These are phyloP conservation scores for Lipomyces yamanashiensis DNA, from an alignment of 805 yeast genomes.

Conservation along the genomic window DNA sequence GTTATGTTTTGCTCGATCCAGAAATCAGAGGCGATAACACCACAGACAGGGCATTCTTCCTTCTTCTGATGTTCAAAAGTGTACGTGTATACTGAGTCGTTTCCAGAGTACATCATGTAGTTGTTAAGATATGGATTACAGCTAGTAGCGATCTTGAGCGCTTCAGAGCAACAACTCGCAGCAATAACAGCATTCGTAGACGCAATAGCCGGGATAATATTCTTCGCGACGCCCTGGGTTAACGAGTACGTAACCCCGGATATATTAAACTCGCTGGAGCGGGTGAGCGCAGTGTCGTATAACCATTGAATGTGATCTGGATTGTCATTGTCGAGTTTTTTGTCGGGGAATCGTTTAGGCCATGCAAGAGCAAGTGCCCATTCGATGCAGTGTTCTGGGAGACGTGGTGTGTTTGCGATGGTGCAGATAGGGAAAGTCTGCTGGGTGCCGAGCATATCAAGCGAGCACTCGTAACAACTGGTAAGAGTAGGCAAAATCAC, in stretches of 20 bases:
- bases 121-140: slow-evolving; percentile 69
- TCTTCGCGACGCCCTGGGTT: slow-evolving; percentile 86
- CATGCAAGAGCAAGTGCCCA: slow-evolving; percentile 82
- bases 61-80: slow-evolving; percentile 67
- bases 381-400: slow-evolving; percentile 93
- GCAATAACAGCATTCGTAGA: slow-evolving; percentile 93
- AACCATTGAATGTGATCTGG: slow-evolving; percentile 70
- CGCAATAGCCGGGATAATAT: slow-evolving; percentile 92
- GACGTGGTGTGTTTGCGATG: slow-evolving; percentile 89
- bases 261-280: slow-evolving; percentile 72
- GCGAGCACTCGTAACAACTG: slow-evolving; percentile 91
- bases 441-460: slow-evolving; percentile 65
- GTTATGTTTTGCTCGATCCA: slow-evolving; percentile 41
- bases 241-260: slow-evolving; percentile 69
- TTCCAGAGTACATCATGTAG: slow-evolving; percentile 87
- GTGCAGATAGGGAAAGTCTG: slow-evolving; percentile 88
- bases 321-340: slow-evolving; percentile 67
- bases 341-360: slow-evolving; percentile 56
- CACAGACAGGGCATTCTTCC: slow-evolving; percentile 78
- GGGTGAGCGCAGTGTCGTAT: slow-evolving; percentile 54
- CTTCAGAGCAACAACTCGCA: slow-evolving; percentile 78
- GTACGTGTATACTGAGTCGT: slow-evolving; percentile 74
- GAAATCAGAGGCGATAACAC: slow-evolving; percentile 45
- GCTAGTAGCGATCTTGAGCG: slow-evolving; percentile 75
- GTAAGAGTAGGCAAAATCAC: slow-evolving; percentile 83